phyloP scores from a whole-genome alignment of 371 early-diverging fungal genomes.

The Phascolomyces articulosus region DNA sequence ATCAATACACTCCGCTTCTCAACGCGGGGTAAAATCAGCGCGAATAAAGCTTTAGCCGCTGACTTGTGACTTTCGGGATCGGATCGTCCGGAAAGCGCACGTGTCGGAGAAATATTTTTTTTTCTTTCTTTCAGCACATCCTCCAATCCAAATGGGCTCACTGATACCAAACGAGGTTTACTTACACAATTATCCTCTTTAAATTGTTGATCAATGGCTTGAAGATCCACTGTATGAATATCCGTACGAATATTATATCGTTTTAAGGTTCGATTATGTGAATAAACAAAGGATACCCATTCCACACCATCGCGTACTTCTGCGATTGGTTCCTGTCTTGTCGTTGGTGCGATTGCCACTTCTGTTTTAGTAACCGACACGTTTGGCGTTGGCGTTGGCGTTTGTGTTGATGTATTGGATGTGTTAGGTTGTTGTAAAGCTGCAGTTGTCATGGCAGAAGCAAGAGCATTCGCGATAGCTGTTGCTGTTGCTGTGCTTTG shows the following conservation, averaged over 20 bases:
- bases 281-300: slow-evolving; percentile 75
- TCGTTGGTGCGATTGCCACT: not conserved
- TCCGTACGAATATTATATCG: slow-evolving; percentile 84
- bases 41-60: slow-evolving; percentile 51
- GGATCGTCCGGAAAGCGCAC: slow-evolving; percentile 15
- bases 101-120: slow-evolving; percentile 2
- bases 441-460: slow-evolving; percentile 19
- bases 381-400: not conserved
- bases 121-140: not conserved
- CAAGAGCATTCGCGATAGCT: slow-evolving; percentile 18
- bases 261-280: slow-evolving; percentile 61
- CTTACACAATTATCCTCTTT: slow-evolving; percentile 81
- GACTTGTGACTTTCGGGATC: slow-evolving; percentile 7
- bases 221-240: slow-evolving; percentile 68
- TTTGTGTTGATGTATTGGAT: not conserved
- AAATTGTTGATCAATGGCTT: slow-evolving; percentile 73
- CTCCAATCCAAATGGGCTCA: too few species aligned
- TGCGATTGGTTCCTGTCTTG: slow-evolving; percentile 38
- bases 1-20: not conserved
- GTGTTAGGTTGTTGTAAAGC: slow-evolving; percentile 11
- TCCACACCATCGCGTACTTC: slow-evolving; percentile 66
- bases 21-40: slow-evolving; percentile 51
- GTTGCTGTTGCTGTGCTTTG: slow-evolving; percentile 7
- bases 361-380: not conserved
- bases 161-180: not conserved